Conservation (phyloP, 1,139 yeast genomes). For the Dujonia santamariae region DNA sequence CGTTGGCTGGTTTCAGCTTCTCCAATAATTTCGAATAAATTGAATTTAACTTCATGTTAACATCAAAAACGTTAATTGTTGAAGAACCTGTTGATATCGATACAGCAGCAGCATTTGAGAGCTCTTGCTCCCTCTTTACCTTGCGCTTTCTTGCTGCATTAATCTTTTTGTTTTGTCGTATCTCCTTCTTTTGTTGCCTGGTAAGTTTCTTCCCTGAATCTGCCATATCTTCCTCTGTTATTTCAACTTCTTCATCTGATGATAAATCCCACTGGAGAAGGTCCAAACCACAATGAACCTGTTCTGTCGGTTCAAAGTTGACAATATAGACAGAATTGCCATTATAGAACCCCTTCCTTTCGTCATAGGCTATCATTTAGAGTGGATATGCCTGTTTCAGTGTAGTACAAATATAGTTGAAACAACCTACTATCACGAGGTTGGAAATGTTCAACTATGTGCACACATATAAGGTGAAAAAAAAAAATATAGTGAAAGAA, state of each 20-base stretch:
- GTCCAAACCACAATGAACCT: constrained; percentile 24
- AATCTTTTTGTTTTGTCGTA: constrained; percentile 28
- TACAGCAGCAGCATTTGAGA: background rate
- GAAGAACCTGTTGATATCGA: background rate
- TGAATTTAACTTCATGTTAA: constrained; percentile 21
- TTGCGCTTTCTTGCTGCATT: constrained; percentile 22
- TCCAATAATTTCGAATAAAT: constrained; percentile 15
- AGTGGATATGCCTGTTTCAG: too few relatives aligned
- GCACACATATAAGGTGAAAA: too few relatives aligned
- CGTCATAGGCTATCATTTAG: constrained; percentile 5
- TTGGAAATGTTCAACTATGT: too few relatives aligned
- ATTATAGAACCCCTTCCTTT: constrained; percentile 2
- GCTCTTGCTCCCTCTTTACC: constrained; percentile 16
- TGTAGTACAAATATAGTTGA: too few relatives aligned
- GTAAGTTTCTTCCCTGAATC: constrained; percentile 17
- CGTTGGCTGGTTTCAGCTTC: constrained; percentile 5
- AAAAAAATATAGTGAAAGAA: background rate
- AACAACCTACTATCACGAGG: too few relatives aligned
- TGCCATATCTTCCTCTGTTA: constrained; percentile 13
- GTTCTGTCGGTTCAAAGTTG: background rate
- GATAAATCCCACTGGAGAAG: constrained; percentile 25
- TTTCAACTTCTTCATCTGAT: constrained; percentile 15
- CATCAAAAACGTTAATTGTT: constrained; percentile 20
- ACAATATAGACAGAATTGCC: background rate
- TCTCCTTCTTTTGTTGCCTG: constrained; percentile 28